Base-by-base conservation (phyloP, 2,329 filamentous ascomycete species). In the Plectosphaerella plurivora region DNA sequence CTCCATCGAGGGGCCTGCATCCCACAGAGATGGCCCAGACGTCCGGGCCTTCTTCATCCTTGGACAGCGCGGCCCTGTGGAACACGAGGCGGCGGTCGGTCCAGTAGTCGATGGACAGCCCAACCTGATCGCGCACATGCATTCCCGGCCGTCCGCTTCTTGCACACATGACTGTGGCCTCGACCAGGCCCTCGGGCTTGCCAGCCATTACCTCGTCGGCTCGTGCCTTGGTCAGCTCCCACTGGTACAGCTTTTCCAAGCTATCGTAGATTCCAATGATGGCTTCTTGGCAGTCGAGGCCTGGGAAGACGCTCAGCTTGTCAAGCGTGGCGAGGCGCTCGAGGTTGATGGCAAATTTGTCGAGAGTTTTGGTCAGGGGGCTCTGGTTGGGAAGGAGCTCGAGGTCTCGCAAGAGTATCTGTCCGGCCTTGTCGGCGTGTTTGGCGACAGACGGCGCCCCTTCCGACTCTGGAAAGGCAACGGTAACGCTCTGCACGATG, bases 101-200 rank as follows among this genome's bases (percentile, higher is more conserved):
- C 89, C 89, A 94, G 65, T 93, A 95, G 57, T 91, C 86, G 39
- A 94, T 61, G 47, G 81, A 83, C 52, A 93, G 70, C 1, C 90
- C 90, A 24, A 93, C 72, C 48, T 78, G 80, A 20, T 79, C 78
- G 49, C 83, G 76, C 14, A 79, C 78, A 67, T 94, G 88, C 79
- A 93, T 87, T 28, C 78, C 72, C 0, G 89, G 89, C 28, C 77
- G 77, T 2, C 89, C 89, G 63, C 88, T 87, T 57, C 79, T 83
- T 52, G 81, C 82, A 64, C 87, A 91, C 67, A 90, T 78, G 46
- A 83, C 84, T 49, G 78, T 70, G n/a, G 77, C 70, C 44, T 77
- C 74, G 11, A 85, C 66, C 39, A 68, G 77, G 18, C 65, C 68
- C n/a, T 60, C 61, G 59, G 76, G 68, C 2, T 68, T 65, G 4